Conservation (phyloP, 1,284 basidiomycete species). For the Trametes versicolor region DNA sequence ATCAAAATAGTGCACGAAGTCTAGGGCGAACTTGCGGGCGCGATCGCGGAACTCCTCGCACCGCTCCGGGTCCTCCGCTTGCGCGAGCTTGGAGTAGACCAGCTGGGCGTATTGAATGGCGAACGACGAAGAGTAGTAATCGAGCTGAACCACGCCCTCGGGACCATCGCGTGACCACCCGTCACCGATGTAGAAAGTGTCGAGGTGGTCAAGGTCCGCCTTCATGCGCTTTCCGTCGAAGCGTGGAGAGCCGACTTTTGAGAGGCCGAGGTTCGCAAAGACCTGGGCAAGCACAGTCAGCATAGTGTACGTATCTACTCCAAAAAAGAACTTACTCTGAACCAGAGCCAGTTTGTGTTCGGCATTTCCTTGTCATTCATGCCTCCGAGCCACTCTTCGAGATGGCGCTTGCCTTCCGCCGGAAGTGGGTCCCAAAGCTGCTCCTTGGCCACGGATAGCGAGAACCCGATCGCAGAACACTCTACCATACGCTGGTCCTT, state of each 20-base stretch:
- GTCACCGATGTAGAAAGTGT: slow-evolving; percentile 81
- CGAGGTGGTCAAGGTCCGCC: slow-evolving; percentile 78
- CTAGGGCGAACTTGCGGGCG: slow-evolving; percentile 69
- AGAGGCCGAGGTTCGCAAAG: slow-evolving; percentile 80
- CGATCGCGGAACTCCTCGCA: slow-evolving; percentile 72
- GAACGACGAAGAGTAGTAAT: slow-evolving; percentile 84
- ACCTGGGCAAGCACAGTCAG: slow-evolving; percentile 51
- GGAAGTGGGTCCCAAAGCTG: slow-evolving; percentile 71
- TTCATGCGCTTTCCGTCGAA: slow-evolving; percentile 73
- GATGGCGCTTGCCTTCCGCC: slow-evolving; percentile 60
- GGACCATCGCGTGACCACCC: slow-evolving; percentile 85
- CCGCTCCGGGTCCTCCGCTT: slow-evolving; percentile 69
- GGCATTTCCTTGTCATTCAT: slow-evolving; percentile 83
- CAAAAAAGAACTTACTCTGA: slow-evolving; percentile 57
- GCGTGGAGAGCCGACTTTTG: slow-evolving; percentile 65
- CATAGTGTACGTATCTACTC: background rate
- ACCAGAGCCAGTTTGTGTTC: slow-evolving; percentile 86
- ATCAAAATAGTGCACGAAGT: slow-evolving; percentile 83
- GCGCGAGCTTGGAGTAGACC: slow-evolving; percentile 74
- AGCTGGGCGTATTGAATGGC: slow-evolving; percentile 83
- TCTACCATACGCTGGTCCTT: slow-evolving; percentile 88
- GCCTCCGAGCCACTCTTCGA: slow-evolving; percentile 75
- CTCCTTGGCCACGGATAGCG: slow-evolving; percentile 72
- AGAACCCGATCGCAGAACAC: slow-evolving; percentile 80
- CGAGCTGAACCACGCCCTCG: slow-evolving; percentile 79